Evolutionary conservation across 2,329 filamentous ascomycete species (phyloP).

Genomic region (Alternaria metachromatica): DNA sequence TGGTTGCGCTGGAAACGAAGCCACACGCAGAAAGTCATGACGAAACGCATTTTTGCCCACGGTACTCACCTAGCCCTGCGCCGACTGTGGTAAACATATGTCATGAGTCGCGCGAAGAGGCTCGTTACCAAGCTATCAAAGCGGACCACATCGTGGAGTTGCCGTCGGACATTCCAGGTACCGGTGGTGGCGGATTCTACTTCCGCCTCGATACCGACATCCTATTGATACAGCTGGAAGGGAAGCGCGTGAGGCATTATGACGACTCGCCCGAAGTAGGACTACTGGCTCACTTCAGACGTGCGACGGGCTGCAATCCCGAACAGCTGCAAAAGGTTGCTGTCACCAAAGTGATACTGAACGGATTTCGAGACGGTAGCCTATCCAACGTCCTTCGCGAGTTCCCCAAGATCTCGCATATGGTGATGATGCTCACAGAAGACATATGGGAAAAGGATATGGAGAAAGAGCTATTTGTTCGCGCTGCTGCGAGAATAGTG

Average conservation of each 20-base stretch:
- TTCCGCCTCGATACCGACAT: slow-evolving; percentile 30
- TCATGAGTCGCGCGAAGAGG: slow-evolving; percentile 27
- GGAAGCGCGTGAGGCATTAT: slow-evolving; percentile 17
- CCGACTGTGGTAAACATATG: slow-evolving; percentile 25
- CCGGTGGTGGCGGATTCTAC: slow-evolving; percentile 14
- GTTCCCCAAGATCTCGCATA: slow-evolving; percentile 23
- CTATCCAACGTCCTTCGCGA: slow-evolving; percentile 26
- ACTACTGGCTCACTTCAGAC: slow-evolving; percentile 25
- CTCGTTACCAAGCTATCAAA: slow-evolving; percentile 23
- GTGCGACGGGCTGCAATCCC: slow-evolving; percentile 14
- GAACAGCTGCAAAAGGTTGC: slow-evolving; percentile 16
- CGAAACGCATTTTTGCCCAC: slow-evolving; percentile 28
- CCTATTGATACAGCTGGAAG: slow-evolving; percentile 22
- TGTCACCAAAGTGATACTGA: slow-evolving; percentile 21
- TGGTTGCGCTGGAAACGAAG: slow-evolving; percentile 24
- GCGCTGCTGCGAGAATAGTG: slow-evolving; percentile 26
- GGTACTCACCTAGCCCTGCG: slow-evolving; percentile 25
- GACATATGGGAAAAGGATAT: slow-evolving; percentile 2
- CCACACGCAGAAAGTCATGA: slow-evolving; percentile 25
- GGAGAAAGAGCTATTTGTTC: slow-evolving; percentile 20
- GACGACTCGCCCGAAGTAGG: slow-evolving; percentile 29
- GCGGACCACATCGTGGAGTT: slow-evolving; percentile 18
- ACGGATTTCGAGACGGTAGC: slow-evolving; percentile 23
- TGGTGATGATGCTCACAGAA: slow-evolving; percentile 25
- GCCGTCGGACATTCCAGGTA: not conserved